Base-by-base conservation (phyloP, 768 basidiomycete species). In the Boletellus sp. region DNA sequence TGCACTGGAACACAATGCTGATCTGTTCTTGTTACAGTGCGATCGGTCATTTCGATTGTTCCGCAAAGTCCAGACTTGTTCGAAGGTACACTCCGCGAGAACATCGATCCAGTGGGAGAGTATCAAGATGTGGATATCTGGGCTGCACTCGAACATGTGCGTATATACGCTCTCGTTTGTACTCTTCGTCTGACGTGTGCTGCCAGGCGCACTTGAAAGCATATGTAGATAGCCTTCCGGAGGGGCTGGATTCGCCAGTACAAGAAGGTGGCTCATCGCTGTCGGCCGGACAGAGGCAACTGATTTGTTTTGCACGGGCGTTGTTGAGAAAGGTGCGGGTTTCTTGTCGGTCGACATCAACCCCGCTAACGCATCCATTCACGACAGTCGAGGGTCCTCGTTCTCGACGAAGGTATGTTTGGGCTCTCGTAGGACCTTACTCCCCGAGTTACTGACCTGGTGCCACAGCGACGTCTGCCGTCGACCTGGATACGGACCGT, bases 271-370 rank as follows among this genome's bases (percentile, higher is more conserved):
- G 91, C 0, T 78, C 81, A 20, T 92, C 92, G 8, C 72, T 96
- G 42, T 89, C 86, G 9, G 72, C 87, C 23, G 94, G 94, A 6
- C 94, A 96, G 65, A 70, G 87, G 34, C 94, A 96, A 62, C 69
- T 97, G 5, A 64, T 97, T 11, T 96, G 92, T 65, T 93, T 96
- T 61, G 88, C 94, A 1, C 71, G 93, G 45, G 93, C 93, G 1
- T 65, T 94, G 35, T 68, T 95, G 49, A 76, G 87, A 47, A 87
- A 90, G 74, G 84, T 82, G 56, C 42, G 66, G 2, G 13, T 1
- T 39, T 38, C 15, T 20, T n/a, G 10, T 13, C 2, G 13, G 15
- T 10, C 11, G 17, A 17, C 19, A 24, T 5, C 4, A 10, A 9
- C 0, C 1, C 24, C 3, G n/a, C 24, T 37, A 17, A 36, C 15